phyloP scores from a whole-genome alignment of 352 stramenopile species.

The Globisporangium okanoganense region DNA sequence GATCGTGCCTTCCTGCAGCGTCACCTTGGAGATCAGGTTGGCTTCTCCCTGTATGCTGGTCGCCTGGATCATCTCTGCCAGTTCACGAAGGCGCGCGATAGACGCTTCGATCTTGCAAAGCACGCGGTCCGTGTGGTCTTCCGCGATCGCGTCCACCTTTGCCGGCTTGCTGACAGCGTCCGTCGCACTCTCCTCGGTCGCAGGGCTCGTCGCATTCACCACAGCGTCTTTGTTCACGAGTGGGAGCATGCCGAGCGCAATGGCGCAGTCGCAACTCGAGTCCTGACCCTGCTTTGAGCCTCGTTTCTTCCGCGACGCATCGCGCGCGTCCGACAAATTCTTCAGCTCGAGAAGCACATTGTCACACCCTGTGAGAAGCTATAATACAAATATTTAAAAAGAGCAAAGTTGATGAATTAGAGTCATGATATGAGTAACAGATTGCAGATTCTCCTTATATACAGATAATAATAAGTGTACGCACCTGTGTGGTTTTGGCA shows the following conservation, averaged over 20 bases:
- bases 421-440: not conserved
- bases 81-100: constrained; percentile 61
- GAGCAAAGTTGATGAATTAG: not conserved
- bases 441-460: no score
- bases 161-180: not conserved
- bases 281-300: constrained; percentile 20
- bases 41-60: constrained; percentile 84
- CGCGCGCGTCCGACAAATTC: constrained; percentile 54
- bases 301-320: constrained; percentile 41
- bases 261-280: constrained; percentile 46
- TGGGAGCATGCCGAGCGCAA: constrained; percentile 63
- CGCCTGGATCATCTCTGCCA: constrained; percentile 78
- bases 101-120: constrained; percentile 73
- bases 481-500: constrained; percentile 65
- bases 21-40: constrained; percentile 74
- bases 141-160: constrained; percentile 50
- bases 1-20: constrained; percentile 52
- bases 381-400: constrained; percentile 12
- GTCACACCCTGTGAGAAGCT: constrained; percentile 74
- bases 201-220: constrained; percentile 9
- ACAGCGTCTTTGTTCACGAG: constrained; percentile 22
- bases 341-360: constrained; percentile 72
- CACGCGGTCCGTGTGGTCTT: constrained; percentile 78
- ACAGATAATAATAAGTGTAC: not conserved
- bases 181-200: constrained; percentile 6